Base-by-base conservation (phyloP, 805 yeast species). In the Teunomyces tritomae region DNA sequence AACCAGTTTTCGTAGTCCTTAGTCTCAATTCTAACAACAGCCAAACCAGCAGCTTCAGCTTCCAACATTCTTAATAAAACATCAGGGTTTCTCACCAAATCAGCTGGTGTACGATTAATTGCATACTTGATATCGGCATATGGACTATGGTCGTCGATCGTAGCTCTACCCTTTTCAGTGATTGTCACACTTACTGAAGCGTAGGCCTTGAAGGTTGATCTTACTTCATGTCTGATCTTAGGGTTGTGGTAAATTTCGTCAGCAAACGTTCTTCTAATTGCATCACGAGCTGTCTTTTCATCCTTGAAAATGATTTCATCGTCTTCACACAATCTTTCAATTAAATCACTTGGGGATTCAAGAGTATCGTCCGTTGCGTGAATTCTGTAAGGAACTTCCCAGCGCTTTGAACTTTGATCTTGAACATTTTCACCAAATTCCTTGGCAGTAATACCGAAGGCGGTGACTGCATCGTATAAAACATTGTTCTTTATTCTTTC, bases 121-220 rank as follows among this genome's bases (percentile, higher is more conserved):
- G 97, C 95, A 67, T 94, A 94, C 62, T 94, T 94, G 70, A 94
- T 84, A 60, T 89, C 96, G 49, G 87, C 89, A 58, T 84, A 91
- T 2, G 90, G 86, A 46, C 91, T 84, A 55, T 83, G 84, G 45
- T 79, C 83, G 55, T 85, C 94, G 49, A 94, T 92, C 55, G 84
- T 83, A 29, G 81, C 74, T 57, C 65, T 64, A 26, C 77, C 78
- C 55, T 89, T 90, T 51, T 90, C 95, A 0, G 98, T 90, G 40
- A 90, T 71, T 11, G 80, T 80, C 8, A 91, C 84, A 62, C 85
- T 85, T 26, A 91, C 78, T 11, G 78, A 75, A 8, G 94, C 87
- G 59, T 78, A 85, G 46, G 70, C 72, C 65, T 78, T 80, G 62
- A 77, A 84, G 46, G 83, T 85, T 43, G 73, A 68, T 70, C 87